phyloP scores from a whole-genome alignment of 2,329 filamentous ascomycete genomes.

The Aspergillus neotritici region DNA sequence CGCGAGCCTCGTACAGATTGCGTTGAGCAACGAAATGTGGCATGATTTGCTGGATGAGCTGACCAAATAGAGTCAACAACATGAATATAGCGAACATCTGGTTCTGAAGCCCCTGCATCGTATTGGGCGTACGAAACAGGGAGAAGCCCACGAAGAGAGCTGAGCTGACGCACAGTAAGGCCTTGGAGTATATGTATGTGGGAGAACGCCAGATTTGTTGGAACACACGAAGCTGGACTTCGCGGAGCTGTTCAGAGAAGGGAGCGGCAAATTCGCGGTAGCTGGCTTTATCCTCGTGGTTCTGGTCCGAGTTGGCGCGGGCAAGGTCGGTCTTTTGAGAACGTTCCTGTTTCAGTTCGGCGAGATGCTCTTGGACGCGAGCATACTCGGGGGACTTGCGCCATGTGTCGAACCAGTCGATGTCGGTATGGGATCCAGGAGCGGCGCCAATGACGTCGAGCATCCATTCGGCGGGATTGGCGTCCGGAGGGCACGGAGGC shows the following conservation, averaged over 20 bases:
- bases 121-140: constrained; percentile 66
- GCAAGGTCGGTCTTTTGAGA: neutral
- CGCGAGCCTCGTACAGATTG: constrained; percentile 52
- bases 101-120: constrained; percentile 74
- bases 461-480: constrained; percentile 70
- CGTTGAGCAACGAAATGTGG: constrained; percentile 52
- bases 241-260: constrained; percentile 58
- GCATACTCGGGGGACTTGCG: constrained; percentile 50
- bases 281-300: constrained; percentile 31
- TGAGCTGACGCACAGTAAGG: constrained; percentile 58
- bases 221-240: constrained; percentile 67
- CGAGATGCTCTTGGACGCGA: constrained; percentile 42
- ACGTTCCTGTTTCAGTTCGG: constrained; percentile 54
- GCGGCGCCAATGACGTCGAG: constrained; percentile 51
- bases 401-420: constrained; percentile 52
- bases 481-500: constrained; percentile 49
- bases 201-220: constrained; percentile 86
- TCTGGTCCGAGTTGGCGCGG: constrained; percentile 30
- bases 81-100: constrained; percentile 85
- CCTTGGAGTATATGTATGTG: constrained; percentile 77
- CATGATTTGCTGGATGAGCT: constrained; percentile 46
- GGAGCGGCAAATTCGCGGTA: constrained; percentile 73
- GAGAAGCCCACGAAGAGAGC: constrained; percentile 74
- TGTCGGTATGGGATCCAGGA: constrained; percentile 52
- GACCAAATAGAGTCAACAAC: constrained; percentile 69